phyloP scores from a whole-genome alignment of 768 basidiomycete genomes.

The Amanita phalloides region DNA sequence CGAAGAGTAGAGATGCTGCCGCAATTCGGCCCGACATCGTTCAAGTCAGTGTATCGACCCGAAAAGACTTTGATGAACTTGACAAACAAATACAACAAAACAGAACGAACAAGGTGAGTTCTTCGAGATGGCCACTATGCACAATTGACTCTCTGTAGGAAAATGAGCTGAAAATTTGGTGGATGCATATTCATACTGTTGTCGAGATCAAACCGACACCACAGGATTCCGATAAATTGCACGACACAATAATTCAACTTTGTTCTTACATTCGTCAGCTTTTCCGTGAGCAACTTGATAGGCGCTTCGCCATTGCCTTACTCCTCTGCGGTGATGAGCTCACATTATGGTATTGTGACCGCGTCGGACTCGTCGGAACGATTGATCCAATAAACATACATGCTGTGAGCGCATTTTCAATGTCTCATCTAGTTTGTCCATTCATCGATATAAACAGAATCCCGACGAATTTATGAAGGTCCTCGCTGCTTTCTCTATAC shows the following conservation, averaged over 20 bases:
- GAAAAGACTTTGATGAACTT: too few species aligned
- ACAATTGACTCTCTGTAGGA: too few species aligned
- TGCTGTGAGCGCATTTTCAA: not conserved
- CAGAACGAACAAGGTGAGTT: too few species aligned
- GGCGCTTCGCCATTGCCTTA: constrained; percentile 5
- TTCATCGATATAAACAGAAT: not conserved
- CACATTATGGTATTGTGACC: constrained; percentile 4
- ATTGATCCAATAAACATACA: constrained; percentile 6
- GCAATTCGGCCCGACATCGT: not conserved
- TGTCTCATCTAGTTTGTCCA: not conserved
- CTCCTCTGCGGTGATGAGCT: constrained; percentile 6
- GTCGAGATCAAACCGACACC: not conserved
- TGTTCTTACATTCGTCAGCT: constrained; percentile 8
- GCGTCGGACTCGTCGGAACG: constrained; percentile 8
- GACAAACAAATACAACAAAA: not conserved
- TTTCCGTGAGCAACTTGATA: constrained; percentile 8
- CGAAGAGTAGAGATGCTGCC: not conserved
- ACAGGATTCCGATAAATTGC: not conserved
- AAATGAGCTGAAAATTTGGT: not conserved
- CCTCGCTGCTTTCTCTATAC: too few species aligned
- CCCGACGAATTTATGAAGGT: not conserved
- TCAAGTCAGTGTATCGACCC: too few species aligned
- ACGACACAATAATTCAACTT: not conserved
- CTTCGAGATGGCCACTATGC: too few species aligned
- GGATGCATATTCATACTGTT: not conserved